Percentiles rank a stretch among this genome's conserved stretches.
phyloP scores from a whole-genome alignment of 2,329 filamentous ascomycete genomes.

The Phialophora chinensis region DNA sequence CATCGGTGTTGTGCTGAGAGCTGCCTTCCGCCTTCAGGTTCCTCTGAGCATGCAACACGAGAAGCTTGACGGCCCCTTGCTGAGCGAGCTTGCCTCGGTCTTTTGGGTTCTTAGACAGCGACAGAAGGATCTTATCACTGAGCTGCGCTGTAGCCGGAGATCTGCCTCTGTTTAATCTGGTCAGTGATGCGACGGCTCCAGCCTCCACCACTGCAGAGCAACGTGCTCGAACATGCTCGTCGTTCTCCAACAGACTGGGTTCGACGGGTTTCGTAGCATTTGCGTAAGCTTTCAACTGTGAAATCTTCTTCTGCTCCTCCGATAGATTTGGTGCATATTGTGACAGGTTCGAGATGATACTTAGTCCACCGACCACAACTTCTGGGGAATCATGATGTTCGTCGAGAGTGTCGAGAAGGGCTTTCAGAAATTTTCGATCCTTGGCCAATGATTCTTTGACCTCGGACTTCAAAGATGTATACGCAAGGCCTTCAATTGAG shows the following conservation, averaged over 20 bases:
- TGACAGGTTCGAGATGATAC: conserved; percentile 84
- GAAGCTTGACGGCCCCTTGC: conserved; percentile 87
- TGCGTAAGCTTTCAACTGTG: conserved; percentile 91
- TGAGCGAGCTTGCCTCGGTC: conserved; percentile 83
- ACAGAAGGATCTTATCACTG: conserved; percentile 76
- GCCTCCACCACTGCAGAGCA: conserved; percentile 81
- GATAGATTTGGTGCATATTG: conserved; percentile 76
- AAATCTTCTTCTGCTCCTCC: conserved; percentile 91
- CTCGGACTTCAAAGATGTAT: conserved; percentile 82
- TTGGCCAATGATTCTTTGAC: conserved; percentile 81
- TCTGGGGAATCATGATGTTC: conserved; percentile 67
- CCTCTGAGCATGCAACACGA: conserved; percentile 69
- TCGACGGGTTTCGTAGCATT: conserved; percentile 75
- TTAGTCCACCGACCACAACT: conserved; percentile 82
- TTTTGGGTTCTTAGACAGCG: conserved; percentile 74
- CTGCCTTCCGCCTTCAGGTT: conserved; percentile 29
- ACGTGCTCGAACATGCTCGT: conserved; percentile 74
- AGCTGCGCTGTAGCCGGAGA: conserved; percentile 74
- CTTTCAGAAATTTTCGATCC: conserved; percentile 71
- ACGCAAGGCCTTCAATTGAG: conserved; percentile 88
- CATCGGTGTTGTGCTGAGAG: conserved; percentile 54
- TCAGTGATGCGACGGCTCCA: conserved; percentile 76
- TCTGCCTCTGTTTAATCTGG: conserved; percentile 73
- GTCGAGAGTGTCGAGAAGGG: conserved; percentile 62
- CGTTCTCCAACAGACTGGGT: conserved; percentile 72